Percentiles rank a stretch among this genome's conserved stretches.
phyloP scores from a whole-genome alignment of 1,284 basidiomycete genomes.

The Pisolithus thermaeus region DNA sequence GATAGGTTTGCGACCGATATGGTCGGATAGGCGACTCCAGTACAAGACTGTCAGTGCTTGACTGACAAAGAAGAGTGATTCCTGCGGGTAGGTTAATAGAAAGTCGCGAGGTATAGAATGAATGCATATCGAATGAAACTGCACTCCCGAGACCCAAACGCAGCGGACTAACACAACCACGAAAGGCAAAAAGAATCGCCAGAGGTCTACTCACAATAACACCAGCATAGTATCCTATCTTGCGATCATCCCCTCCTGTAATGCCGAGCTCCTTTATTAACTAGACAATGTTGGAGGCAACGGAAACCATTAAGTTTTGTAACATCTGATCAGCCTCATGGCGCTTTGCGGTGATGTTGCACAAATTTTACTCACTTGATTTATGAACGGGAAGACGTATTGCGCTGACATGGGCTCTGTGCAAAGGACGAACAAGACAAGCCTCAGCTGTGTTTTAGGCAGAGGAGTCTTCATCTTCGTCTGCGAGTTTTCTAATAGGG shows the following conservation, averaged over 20 bases:
- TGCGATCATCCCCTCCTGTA: conserved; percentile 43
- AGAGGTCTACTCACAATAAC: conserved; percentile 44
- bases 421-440: conserved; percentile 15
- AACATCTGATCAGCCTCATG: background rate
- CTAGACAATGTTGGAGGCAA: background rate
- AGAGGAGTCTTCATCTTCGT: conserved; percentile 19
- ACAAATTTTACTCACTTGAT: conserved; percentile 17
- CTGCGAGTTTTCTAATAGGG: conserved; percentile 11
- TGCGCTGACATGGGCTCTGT: conserved; percentile 22
- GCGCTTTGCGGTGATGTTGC: too few relatives aligned
- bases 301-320: background rate
- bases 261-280: conserved; percentile 27
- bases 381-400: conserved; percentile 26
- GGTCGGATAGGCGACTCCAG: too few relatives aligned
- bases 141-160: too few relatives aligned
- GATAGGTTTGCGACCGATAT: too few relatives aligned
- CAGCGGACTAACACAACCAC: too few relatives aligned
- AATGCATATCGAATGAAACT: too few relatives aligned
- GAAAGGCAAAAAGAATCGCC: conserved; percentile 5
- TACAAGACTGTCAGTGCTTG: too few relatives aligned
- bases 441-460: conserved; percentile 18
- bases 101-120: too few relatives aligned
- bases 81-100: too few relatives aligned
- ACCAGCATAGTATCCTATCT: conserved; percentile 67
- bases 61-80: too few relatives aligned